These are phyloP conservation scores for Boletellus deceptivus DNA, from an alignment of 1,284 basidiomycete genomes.

Conservation along the genomic window DNA sequence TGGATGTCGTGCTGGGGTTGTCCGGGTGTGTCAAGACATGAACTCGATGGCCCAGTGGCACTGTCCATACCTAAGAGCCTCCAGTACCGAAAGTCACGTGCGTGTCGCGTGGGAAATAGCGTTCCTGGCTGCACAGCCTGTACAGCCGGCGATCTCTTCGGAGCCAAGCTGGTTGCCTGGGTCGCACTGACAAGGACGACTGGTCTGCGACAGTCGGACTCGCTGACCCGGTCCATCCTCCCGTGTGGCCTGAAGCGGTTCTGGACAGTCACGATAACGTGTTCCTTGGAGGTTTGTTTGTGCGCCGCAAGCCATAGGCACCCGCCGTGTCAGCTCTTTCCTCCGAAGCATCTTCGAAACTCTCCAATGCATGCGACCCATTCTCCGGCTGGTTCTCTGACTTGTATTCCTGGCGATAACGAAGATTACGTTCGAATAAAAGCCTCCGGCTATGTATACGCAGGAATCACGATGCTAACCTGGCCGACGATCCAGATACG, in stretches of 20 bases:
- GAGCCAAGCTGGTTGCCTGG: too few relatives aligned
- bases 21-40: slow-evolving; percentile 25
- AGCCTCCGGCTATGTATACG: slow-evolving; percentile 47
- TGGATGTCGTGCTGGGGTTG: slow-evolving; percentile 11
- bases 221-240: neutral
- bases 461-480: slow-evolving; percentile 31
- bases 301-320: too few relatives aligned
- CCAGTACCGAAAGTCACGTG: slow-evolving; percentile 26
- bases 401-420: neutral
- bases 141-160: too few relatives aligned
- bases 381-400: slow-evolving; percentile 37
- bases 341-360: neutral
- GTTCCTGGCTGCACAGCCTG: too few relatives aligned
- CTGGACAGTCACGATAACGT: slow-evolving; percentile 25
- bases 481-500: too few relatives aligned
- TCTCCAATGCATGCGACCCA: slow-evolving; percentile 39
- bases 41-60: slow-evolving; percentile 21
- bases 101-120: neutral
- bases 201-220: too few relatives aligned
- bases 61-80: slow-evolving; percentile 1
- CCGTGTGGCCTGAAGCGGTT: slow-evolving; percentile 7
- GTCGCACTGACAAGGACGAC: too few relatives aligned
- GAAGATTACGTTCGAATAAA: slow-evolving; percentile 8
- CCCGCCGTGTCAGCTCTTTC: too few relatives aligned
- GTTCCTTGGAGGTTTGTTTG: slow-evolving; percentile 29